Conservation (phyloP, 495 filamentous ascomycete genomes). For the Aspergillus ostianus region DNA sequence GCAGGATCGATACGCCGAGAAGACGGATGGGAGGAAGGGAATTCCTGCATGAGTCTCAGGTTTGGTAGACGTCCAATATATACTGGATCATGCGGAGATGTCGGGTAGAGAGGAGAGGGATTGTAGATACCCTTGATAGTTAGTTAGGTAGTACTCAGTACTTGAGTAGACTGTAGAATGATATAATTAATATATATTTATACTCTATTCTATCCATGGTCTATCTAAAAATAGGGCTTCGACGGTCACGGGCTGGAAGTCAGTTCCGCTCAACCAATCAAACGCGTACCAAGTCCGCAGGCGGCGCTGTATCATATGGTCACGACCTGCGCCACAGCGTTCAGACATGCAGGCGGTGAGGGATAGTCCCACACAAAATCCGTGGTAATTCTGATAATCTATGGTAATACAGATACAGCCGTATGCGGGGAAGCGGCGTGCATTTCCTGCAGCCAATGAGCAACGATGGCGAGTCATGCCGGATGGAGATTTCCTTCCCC, state of each 20-base stretch:
- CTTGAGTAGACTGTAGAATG: no score
- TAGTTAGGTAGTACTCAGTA: no score
- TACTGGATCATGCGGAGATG: no score
- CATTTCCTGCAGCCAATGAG: constrained; percentile 11
- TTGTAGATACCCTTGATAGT: no score
- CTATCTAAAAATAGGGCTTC: neutral
- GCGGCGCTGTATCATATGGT: neutral
- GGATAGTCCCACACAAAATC: no score
- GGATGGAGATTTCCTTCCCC: constrained; percentile 1
- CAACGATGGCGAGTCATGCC: neutral
- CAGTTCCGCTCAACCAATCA: neutral
- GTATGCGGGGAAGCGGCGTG: constrained; percentile 9
- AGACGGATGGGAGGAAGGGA: neutral
- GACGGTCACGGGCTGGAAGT: neutral
- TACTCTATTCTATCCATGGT: no score
- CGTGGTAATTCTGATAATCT: neutral
- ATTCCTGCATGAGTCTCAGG: neutral
- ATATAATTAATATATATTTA: no score
- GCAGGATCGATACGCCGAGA: constrained; percentile 17
- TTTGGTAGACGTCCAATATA: neutral
- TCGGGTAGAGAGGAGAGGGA: no score
- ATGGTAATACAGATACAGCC: neutral
- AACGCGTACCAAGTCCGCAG: neutral
- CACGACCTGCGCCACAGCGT: neutral
- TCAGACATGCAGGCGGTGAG: no score